Percentiles rank a stretch among this genome's conserved stretches.
phyloP scores from a whole-genome alignment of 73 alveolate genomes.

The Stentor coeruleus region DNA sequence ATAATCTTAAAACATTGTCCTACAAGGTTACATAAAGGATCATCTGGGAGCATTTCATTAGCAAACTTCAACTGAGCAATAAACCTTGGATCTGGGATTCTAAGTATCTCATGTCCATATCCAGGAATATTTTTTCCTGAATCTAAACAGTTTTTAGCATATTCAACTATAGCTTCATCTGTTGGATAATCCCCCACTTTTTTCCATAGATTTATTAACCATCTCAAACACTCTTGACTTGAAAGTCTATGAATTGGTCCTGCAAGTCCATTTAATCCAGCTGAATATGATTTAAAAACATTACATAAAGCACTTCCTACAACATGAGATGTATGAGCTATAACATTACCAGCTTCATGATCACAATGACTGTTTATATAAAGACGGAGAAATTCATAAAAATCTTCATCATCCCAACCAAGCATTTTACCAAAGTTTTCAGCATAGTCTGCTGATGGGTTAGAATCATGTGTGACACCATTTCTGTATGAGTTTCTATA shows the following conservation, averaged over 20 bases:
- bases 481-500: constrained; percentile 57
- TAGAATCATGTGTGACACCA: constrained; percentile 34
- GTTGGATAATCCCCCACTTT: constrained; percentile 32
- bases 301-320: constrained; percentile 92
- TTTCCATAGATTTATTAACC: constrained; percentile 40
- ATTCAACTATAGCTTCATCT: background rate
- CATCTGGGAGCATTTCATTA: constrained; percentile 34
- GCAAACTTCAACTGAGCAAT: constrained; percentile 66
- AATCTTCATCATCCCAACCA: constrained; percentile 49
- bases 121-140: constrained; percentile 58
- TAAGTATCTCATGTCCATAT: constrained; percentile 94
- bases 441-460: constrained; percentile 50
- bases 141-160: constrained; percentile 28
- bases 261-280: constrained; percentile 88
- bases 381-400: constrained; percentile 73
- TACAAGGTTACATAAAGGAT: constrained; percentile 51
- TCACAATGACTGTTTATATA: constrained; percentile 65
- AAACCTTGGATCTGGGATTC: constrained; percentile 90
- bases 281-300: constrained; percentile 77
- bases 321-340: constrained; percentile 81
- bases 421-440: constrained; percentile 71
- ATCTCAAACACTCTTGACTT: constrained; percentile 69
- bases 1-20: constrained; percentile 49
- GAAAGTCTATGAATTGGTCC: constrained; percentile 94
- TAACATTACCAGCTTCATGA: constrained; percentile 90